These are phyloP conservation scores for Solanum pinnatisectum DNA, from an alignment of 257 asterid genomes.

Conservation along the genomic window DNA sequence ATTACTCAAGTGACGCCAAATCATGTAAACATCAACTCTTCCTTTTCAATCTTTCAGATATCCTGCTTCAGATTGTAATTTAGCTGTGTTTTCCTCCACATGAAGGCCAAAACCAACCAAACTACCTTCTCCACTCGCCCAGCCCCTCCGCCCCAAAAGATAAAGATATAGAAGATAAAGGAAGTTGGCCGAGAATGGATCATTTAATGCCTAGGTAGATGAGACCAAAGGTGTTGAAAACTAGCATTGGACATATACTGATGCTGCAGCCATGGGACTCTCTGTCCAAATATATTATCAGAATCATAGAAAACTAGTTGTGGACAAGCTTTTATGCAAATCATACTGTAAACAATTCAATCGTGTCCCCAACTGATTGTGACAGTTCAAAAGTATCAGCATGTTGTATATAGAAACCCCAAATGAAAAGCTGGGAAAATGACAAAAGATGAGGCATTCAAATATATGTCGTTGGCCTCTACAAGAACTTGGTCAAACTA, in stretches of 20 bases:
- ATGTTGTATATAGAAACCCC: neutral
- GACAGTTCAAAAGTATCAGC: neutral
- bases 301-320: neutral
- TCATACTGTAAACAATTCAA: neutral
- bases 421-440: neutral
- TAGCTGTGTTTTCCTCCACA: neutral
- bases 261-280: neutral
- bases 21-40: neutral
- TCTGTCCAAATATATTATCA: neutral
- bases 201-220: neutral
- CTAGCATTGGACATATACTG: neutral
- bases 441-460: neutral
- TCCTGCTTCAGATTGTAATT: neutral
- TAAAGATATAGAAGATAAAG: neutral
- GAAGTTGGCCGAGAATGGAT: neutral
- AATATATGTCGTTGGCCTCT: constrained; percentile 35
- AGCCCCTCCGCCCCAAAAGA: neutral
- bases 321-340: neutral
- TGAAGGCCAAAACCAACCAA: neutral
- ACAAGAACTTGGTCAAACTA: constrained; percentile 6
- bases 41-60: neutral
- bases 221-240: neutral
- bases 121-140: neutral
- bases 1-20: neutral
- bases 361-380: neutral